Percentiles rank a stretch among this genome's conserved stretches.
Conservation (phyloP, 2,329 filamentous ascomycete genomes). For the Penicillium corylophilum region DNA sequence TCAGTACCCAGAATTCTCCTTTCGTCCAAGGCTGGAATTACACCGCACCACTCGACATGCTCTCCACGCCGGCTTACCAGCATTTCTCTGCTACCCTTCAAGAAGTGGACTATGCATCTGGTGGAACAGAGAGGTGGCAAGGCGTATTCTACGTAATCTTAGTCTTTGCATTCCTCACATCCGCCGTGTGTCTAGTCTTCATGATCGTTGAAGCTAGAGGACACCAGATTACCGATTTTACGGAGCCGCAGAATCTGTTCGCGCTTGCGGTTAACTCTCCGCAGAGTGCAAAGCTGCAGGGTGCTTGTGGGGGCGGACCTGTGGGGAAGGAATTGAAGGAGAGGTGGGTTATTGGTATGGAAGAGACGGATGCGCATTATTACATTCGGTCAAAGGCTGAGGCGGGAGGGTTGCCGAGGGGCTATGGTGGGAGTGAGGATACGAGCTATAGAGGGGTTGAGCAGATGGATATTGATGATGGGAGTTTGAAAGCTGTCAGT, state of each 20-base stretch:
- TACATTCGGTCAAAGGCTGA: slow-evolving; percentile 45
- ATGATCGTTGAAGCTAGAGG: slow-evolving; percentile 54
- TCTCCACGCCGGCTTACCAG: slow-evolving; percentile 53
- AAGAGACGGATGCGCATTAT: slow-evolving; percentile 53
- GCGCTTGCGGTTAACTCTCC: slow-evolving; percentile 67
- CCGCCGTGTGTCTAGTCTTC: slow-evolving; percentile 64
- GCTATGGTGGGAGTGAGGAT: not conserved
- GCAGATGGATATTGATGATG: slow-evolving; percentile 20
- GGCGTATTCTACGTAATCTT: slow-evolving; percentile 67
- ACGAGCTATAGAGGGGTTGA: slow-evolving; percentile 5
- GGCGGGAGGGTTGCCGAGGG: not conserved
- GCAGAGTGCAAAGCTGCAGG: slow-evolving; percentile 51
- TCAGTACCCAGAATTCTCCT: slow-evolving; percentile 58
- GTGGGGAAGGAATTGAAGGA: slow-evolving; percentile 50
- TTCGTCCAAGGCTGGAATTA: slow-evolving; percentile 61
- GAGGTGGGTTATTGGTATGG: slow-evolving; percentile 46
- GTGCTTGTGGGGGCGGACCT: slow-evolving; percentile 58
- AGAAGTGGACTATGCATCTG: slow-evolving; percentile 69
- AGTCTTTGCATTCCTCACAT: slow-evolving; percentile 64
- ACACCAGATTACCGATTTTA: slow-evolving; percentile 73
- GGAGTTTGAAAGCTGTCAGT: slow-evolving; percentile 21
- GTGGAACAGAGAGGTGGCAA: slow-evolving; percentile 61
- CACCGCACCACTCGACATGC: slow-evolving; percentile 26
- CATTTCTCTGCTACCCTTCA: slow-evolving; percentile 64
- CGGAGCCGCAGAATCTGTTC: slow-evolving; percentile 74